Conservation (phyloP, 176 grass and related monocot species). For the Carex myosuroides region DNA sequence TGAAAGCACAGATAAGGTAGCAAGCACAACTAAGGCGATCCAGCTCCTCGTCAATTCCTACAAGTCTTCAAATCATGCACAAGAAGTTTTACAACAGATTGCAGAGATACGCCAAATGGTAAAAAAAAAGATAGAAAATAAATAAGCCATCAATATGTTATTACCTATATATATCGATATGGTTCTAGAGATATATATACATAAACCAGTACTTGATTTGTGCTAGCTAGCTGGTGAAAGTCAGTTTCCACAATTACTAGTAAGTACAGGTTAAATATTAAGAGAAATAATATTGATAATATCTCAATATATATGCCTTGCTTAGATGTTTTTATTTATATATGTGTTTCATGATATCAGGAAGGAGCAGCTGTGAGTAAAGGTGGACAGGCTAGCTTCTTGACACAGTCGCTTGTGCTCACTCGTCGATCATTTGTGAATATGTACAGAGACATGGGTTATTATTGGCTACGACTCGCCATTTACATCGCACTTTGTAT, state of each 20-base stretch:
- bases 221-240: not conserved
- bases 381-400: slow-evolving; percentile 52
- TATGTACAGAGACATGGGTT: slow-evolving; percentile 90
- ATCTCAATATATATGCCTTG: not conserved
- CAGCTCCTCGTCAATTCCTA: slow-evolving; percentile 46
- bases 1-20: slow-evolving; percentile 20
- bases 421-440: slow-evolving; percentile 87
- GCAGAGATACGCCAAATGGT: slow-evolving; percentile 41
- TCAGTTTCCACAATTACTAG: not conserved
- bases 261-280: not conserved
- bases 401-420: slow-evolving; percentile 57
- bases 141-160: not conserved
- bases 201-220: not conserved
- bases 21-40: slow-evolving; percentile 41
- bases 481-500: slow-evolving; percentile 72
- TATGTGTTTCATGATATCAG: slow-evolving; percentile 27
- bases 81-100: slow-evolving; percentile 45
- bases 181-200: not conserved
- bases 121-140: not conserved
- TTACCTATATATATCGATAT: not conserved
- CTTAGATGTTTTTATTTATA: not conserved
- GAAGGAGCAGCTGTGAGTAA: slow-evolving; percentile 49
- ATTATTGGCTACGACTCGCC: slow-evolving; percentile 82
- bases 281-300: no score
- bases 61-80: slow-evolving; percentile 42